Conservation (phyloP, 2,329 filamentous ascomycete genomes). For the Microascus cirrosus region DNA sequence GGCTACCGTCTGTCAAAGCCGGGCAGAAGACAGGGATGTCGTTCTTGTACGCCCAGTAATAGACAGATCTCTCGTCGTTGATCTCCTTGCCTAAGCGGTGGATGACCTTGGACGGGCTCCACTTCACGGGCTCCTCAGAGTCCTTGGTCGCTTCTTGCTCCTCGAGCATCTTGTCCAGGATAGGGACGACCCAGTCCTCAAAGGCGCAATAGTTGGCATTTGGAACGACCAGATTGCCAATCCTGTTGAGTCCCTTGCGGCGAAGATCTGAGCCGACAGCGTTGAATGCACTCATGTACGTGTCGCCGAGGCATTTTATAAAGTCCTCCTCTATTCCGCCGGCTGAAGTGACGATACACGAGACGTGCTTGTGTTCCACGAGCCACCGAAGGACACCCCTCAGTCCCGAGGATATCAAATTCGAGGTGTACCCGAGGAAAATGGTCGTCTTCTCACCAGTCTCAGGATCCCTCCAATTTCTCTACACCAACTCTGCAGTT, state of each 20-base stretch:
- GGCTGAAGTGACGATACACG: constrained; percentile 87
- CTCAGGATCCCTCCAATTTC: constrained; percentile 71
- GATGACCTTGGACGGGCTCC: constrained; percentile 92
- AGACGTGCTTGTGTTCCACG: constrained; percentile 85
- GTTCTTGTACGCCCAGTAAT: constrained; percentile 97
- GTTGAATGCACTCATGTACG: constrained; percentile 81
- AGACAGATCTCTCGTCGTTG: constrained; percentile 81
- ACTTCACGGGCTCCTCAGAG: constrained; percentile 57
- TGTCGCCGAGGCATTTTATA: constrained; percentile 93
- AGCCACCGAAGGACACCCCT: constrained; percentile 86
- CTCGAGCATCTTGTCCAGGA: constrained; percentile 85
- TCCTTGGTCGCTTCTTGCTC: constrained; percentile 78
- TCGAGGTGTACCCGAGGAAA: constrained; percentile 95
- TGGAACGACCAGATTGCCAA: constrained; percentile 89
- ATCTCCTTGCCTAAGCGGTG: constrained; percentile 86
- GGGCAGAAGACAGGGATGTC: constrained; percentile 96
- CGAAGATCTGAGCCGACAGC: constrained; percentile 68
- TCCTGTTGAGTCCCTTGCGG: constrained; percentile 81
- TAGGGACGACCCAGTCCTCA: constrained; percentile 94
- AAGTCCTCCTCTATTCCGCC: constrained; percentile 95
- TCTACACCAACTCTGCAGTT: constrained; percentile 24
- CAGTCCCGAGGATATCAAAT: constrained; percentile 91
- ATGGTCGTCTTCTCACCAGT: constrained; percentile 76
- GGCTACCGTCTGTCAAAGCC: constrained; percentile 83
- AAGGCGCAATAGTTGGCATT: constrained; percentile 94